These are phyloP conservation scores for Aegilops tauschii DNA, from an alignment of 176 grass and related monocot genomes.

Conservation along the genomic window DNA sequence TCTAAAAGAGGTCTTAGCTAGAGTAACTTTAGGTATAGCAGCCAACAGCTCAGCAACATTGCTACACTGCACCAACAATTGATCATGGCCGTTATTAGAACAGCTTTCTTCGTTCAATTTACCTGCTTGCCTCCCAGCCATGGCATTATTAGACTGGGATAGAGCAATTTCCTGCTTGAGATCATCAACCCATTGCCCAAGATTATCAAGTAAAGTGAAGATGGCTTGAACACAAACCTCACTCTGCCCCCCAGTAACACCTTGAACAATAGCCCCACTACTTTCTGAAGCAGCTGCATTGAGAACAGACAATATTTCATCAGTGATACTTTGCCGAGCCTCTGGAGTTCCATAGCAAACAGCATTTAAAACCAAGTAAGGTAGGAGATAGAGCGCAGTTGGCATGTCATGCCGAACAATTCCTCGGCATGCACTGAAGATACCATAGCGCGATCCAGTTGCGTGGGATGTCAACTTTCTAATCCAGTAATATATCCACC, in stretches of 20 bases:
- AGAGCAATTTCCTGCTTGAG: conserved; percentile 90
- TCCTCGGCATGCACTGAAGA: conserved; percentile 83
- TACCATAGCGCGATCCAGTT: conserved; percentile 71
- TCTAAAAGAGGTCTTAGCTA: conserved; percentile 85
- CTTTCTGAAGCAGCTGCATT: conserved; percentile 86
- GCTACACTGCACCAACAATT: conserved; percentile 73
- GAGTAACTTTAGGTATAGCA: conserved; percentile 91
- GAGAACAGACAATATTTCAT: conserved; percentile 88
- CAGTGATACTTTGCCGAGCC: conserved; percentile 82
- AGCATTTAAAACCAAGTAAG: conserved; percentile 93
- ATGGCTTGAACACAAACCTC: conserved; percentile 94
- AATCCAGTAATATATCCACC: conserved; percentile 94
- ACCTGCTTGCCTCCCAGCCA: conserved; percentile 42
- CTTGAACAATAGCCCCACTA: conserved; percentile 70
- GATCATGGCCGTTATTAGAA: conserved; percentile 44
- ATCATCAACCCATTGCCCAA: conserved; percentile 98
- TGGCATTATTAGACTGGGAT: conserved; percentile 50
- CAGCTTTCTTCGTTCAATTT: conserved; percentile 51
- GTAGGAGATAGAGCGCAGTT: conserved; percentile 86
- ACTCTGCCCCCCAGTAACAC: conserved; percentile 68
- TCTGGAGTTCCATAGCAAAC: conserved; percentile 84
- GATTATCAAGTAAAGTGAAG: conserved; percentile 97
- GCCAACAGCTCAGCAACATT: conserved; percentile 80
- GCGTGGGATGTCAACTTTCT: conserved; percentile 76
- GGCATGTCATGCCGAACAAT: conserved; percentile 94